These are phyloP conservation scores for Claviceps sp. DNA, from an alignment of 2,329 filamentous ascomycete species.

Conservation along the genomic window DNA sequence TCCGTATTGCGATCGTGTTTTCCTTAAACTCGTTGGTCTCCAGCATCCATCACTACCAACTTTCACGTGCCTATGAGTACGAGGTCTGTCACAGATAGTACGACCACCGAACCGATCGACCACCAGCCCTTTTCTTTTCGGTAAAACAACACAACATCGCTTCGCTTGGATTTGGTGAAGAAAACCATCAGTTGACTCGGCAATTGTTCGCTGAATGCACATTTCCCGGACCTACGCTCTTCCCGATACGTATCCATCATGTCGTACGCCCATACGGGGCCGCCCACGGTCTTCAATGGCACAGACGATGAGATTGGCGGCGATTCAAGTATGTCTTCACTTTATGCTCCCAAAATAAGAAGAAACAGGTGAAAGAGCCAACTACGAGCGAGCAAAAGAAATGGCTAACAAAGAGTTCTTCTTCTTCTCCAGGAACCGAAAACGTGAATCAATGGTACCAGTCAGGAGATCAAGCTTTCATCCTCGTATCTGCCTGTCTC, in stretches of 20 bases:
- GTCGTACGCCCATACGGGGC: slow-evolving; percentile 47
- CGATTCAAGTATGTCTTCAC: slow-evolving; percentile 53
- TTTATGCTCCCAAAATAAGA: not conserved
- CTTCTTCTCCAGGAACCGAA: slow-evolving; percentile 46
- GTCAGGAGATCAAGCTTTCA: slow-evolving; percentile 85
- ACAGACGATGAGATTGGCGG: slow-evolving; percentile 54
- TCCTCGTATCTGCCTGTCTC: slow-evolving; percentile 80
- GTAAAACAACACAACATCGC: not conserved
- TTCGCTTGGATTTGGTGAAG: not conserved
- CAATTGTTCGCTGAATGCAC: not conserved
- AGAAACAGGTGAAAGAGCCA: not conserved
- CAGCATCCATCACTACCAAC: not conserved
- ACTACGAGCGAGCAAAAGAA: not conserved
- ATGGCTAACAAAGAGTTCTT: not conserved
- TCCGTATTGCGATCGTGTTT: not conserved
- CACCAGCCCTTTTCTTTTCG: not conserved
- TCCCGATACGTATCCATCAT: slow-evolving; percentile 19
- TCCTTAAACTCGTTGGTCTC: not conserved
- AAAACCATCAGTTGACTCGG: not conserved
- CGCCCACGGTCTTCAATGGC: slow-evolving; percentile 49
- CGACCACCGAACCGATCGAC: not conserved
- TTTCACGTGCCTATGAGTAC: not conserved
- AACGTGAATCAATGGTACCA: slow-evolving; percentile 96
- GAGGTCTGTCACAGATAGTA: not conserved
- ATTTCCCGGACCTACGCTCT: not conserved